Percentiles rank a stretch among this genome's conserved stretches.
These are phyloP conservation scores for Rhizophora apiculata DNA, from an alignment of 345 rosid genomes.

Conservation along the genomic window DNA sequence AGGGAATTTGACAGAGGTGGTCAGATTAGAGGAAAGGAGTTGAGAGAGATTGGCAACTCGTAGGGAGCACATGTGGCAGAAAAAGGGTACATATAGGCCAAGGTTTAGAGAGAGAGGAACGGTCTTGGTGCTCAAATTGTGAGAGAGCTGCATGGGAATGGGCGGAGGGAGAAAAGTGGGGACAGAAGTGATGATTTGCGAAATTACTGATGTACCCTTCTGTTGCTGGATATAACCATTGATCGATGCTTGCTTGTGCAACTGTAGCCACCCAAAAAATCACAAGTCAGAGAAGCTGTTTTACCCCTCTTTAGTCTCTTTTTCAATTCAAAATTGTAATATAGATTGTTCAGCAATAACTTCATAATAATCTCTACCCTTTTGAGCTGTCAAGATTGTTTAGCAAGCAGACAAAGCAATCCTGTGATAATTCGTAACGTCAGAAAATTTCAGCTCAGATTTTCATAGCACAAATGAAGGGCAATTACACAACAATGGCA, in stretches of 20 bases:
- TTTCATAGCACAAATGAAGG: too few relatives aligned
- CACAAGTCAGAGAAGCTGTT: neutral
- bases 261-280: neutral
- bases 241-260: neutral
- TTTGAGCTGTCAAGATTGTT: too few relatives aligned
- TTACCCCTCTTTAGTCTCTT: neutral
- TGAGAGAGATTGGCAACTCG: neutral
- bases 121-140: too few relatives aligned
- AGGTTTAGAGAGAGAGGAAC: neutral
- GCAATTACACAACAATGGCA: too few relatives aligned
- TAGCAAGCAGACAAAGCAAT: too few relatives aligned
- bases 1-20: neutral
- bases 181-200: neutral
- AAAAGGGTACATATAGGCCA: neutral
- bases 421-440: too few relatives aligned
- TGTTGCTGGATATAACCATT: neutral
- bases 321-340: neutral
- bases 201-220: neutral
- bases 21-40: neutral
- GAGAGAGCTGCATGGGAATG: neutral
- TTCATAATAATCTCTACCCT: too few relatives aligned
- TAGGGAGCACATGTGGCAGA: neutral
- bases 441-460: too few relatives aligned
- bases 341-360: too few relatives aligned
- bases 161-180: neutral